phyloP scores from a whole-genome alignment of 2,329 filamentous ascomycete species.

The Hypoxylon sp. region DNA sequence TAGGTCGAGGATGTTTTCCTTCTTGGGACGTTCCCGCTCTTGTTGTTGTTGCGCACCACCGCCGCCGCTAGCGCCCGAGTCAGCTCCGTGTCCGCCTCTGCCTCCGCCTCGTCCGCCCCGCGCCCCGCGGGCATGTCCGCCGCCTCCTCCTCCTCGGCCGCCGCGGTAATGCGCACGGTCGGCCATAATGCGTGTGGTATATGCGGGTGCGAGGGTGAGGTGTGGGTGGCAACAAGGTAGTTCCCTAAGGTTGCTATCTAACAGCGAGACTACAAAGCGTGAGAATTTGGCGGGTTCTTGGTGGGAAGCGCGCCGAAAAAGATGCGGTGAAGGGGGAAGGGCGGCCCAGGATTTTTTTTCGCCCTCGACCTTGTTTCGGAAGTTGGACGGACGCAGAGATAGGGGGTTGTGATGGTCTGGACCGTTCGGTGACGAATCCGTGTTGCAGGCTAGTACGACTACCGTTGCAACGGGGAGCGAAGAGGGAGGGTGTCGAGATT shows the following conservation, averaged over 20 bases:
- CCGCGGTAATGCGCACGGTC: slow-evolving; percentile 66
- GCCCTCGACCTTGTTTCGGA: slow-evolving; percentile 38
- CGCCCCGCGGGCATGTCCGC: slow-evolving; percentile 57
- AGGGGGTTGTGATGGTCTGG: slow-evolving; percentile 40
- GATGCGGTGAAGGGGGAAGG: slow-evolving; percentile 39
- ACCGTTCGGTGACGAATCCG: slow-evolving; percentile 45
- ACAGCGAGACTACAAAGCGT: neutral
- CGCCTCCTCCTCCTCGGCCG: slow-evolving; percentile 62
- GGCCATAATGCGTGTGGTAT: slow-evolving; percentile 60
- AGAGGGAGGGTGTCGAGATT: slow-evolving; percentile 39
- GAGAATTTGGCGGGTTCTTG: slow-evolving; percentile 20
- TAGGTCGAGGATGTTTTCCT: slow-evolving; percentile 97
- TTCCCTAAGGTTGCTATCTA: neutral
- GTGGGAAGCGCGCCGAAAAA: slow-evolving; percentile 32
- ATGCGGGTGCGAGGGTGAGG: slow-evolving; percentile 27
- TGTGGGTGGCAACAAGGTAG: slow-evolving; percentile 16
- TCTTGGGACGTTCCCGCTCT: slow-evolving; percentile 85
- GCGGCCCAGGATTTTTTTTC: slow-evolving; percentile 12
- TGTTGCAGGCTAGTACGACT: slow-evolving; percentile 41
- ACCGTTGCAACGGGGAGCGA: slow-evolving; percentile 40
- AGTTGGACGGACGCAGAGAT: slow-evolving; percentile 40
- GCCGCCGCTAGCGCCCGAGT: slow-evolving; percentile 59
- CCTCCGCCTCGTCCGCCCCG: slow-evolving; percentile 58
- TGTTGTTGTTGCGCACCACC: slow-evolving; percentile 63
- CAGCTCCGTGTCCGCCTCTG: slow-evolving; percentile 62